phyloP scores from a whole-genome alignment of 208 protist genomes.

The Crithidia expoeki region DNA sequence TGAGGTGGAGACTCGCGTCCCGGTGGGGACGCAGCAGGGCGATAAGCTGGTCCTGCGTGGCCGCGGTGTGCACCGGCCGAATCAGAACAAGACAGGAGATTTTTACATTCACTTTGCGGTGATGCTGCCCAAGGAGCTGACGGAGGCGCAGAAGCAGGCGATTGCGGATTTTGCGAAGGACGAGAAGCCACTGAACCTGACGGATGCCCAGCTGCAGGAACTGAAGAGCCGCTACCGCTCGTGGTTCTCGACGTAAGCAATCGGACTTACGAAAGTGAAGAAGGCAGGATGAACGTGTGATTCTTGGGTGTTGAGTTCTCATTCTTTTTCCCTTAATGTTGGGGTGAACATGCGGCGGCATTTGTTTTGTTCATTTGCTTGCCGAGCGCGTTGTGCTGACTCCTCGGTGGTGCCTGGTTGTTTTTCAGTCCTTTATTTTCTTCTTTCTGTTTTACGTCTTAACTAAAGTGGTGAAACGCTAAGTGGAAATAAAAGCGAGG shows the following conservation, averaged over 20 bases:
- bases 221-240: conserved; percentile 83
- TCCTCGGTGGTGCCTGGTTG: not conserved
- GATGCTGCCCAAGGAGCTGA: conserved; percentile 81
- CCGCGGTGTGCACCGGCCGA: conserved; percentile 81
- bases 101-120: conserved; percentile 92
- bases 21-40: conserved; percentile 86
- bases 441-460: not conserved
- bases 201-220: conserved; percentile 78
- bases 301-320: too few relatives aligned
- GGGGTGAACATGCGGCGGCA: not conserved
- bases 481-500: not conserved
- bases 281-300: not conserved
- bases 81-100: conserved; percentile 86
- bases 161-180: conserved; percentile 89
- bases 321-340: not conserved
- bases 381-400: too few relatives aligned
- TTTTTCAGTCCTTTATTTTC: not conserved
- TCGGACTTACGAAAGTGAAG: too few relatives aligned
- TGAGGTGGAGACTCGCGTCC: conserved; percentile 87
- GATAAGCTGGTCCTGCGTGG: conserved; percentile 88
- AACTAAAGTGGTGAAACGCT: not conserved
- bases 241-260: conserved; percentile 65
- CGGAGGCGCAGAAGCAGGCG: conserved; percentile 74
- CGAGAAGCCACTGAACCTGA: conserved; percentile 77
- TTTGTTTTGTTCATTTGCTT: too few relatives aligned